Percentiles rank a stretch among this genome's conserved stretches.
Conservation (phyloP, 2,329 filamentous ascomycete species). For the Microcyclospora pomicola region DNA sequence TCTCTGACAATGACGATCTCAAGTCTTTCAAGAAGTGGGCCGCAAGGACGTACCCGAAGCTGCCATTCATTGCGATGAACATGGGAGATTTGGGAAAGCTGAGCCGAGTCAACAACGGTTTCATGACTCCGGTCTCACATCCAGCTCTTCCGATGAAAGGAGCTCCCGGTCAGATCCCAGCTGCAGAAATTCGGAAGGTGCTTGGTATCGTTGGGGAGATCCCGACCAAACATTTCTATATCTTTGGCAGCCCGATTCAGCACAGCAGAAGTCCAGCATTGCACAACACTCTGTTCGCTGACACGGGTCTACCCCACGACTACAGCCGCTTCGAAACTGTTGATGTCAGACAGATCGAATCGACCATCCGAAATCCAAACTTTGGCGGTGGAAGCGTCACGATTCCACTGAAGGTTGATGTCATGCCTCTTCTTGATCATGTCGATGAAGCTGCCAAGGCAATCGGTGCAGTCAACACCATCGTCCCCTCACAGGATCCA, state of each 20-base stretch:
- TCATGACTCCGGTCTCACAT: conserved; percentile 91
- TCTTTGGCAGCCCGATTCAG: conserved; percentile 76
- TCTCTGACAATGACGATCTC: conserved; percentile 79
- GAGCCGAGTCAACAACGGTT: conserved; percentile 77
- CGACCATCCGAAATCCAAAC: conserved; percentile 52
- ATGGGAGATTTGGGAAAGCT: conserved; percentile 83
- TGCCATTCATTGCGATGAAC: conserved; percentile 88
- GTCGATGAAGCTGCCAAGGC: conserved; percentile 63
- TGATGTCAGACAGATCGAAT: conserved; percentile 43
- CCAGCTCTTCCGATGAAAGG: conserved; percentile 81
- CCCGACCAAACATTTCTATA: conserved; percentile 59
- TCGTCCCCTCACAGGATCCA: conserved; percentile 45
- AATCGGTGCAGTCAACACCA: conserved; percentile 91
- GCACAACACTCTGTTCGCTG: conserved; percentile 71
- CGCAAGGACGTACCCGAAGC: conserved; percentile 50
- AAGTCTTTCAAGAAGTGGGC: conserved; percentile 69
- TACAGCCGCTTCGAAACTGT: conserved; percentile 69
- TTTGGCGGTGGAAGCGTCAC: conserved; percentile 95
- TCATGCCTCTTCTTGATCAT: conserved; percentile 68
- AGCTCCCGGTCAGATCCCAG: conserved; percentile 84
- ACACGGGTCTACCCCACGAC: conserved; percentile 68
- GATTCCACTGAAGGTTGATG: conserved; percentile 83
- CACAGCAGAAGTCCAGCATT: conserved; percentile 75
- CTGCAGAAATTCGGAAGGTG: conserved; percentile 70
- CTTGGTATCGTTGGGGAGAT: conserved; percentile 69